Evolutionary conservation across 306 rosid species (phyloP), one percentile per base, ranked within the genome.

Genomic region (Gynostemma pentaphyllum): DNA sequence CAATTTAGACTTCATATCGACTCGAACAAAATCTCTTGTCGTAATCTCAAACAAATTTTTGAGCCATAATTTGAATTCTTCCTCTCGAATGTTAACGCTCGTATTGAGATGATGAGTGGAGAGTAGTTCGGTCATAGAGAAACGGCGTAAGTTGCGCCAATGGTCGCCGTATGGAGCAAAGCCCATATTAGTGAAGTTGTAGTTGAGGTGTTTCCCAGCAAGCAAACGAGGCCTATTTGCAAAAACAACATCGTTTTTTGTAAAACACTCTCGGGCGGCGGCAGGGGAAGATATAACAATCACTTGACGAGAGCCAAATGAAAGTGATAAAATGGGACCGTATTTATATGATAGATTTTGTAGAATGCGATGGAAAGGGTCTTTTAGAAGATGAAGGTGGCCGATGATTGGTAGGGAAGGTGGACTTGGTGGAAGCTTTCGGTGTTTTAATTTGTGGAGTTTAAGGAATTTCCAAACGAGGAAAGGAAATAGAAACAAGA

Each of bases 91-190:
- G 26, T 27, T 61, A 1, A 7, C 3, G 16, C 77, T 81, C 36
- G 39, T 10, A 45, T 67, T 74, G 37, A 78, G 75, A 2, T 78
- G 72, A n/a, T 21, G 44, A 13, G 78, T 28, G 32, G 92, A 88
- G 70, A 82, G 80, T 32, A 88, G 81, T 65, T 88, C 88, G 0
- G 79, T 19, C 2, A 86, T 15, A 45, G 81, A 56, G 1, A 88
- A 74, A 18, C 90, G 90, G 16, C 96, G 96, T 1, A 83, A 27
- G 80, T 83, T 88, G 39, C 94, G 85, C 96, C 96, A 88, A 67
- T 81, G 94, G 11, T 83, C 87, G 11, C 94, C 96, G 34, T 83
- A 79, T 0, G 87, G 55, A 1, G 96, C 5, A 0, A 48, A 0
- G 0, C 42, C 3, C 0, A 88, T 0, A 0, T 28, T 62, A 53